Evolutionary conservation across 129 eudicot genomes (phyloP).

Genomic region (Escallonia rubra): DNA sequence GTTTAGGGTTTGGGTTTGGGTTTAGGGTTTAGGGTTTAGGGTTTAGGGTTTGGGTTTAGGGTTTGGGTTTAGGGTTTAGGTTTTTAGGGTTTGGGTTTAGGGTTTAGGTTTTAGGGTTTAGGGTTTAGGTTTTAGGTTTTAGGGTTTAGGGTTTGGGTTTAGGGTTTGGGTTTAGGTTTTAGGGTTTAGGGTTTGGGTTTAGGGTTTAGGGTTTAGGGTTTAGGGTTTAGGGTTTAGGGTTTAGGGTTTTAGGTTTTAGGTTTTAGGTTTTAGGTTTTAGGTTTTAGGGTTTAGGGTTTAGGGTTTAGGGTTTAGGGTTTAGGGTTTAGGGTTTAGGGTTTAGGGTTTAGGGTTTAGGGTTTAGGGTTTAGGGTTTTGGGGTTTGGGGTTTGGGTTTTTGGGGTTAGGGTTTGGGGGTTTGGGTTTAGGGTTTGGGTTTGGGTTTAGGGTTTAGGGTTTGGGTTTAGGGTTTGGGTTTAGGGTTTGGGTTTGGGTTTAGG

Average conservation of each 20-base stretch:
- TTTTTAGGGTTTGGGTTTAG: conserved; percentile 30
- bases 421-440: conserved; percentile 17
- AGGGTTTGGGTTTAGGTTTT: conserved; percentile 17
- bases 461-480: conserved; percentile 25
- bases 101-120: conserved; percentile 29
- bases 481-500: conserved; percentile 23
- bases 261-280: too few species aligned
- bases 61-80: conserved; percentile 21
- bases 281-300: conserved; percentile 20
- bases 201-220: conserved; percentile 32
- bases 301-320: conserved; percentile 21
- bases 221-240: conserved; percentile 29
- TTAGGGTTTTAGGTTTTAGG: conserved; percentile 15
- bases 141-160: conserved; percentile 25
- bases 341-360: conserved; percentile 21
- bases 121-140: conserved; percentile 24
- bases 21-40: conserved; percentile 30
- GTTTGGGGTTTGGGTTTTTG: conserved; percentile 16
- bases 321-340: conserved; percentile 16
- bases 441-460: conserved; percentile 20
- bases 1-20: conserved; percentile 11
- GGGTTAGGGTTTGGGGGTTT: conserved; percentile 17
- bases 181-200: conserved; percentile 24
- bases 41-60: conserved; percentile 27
- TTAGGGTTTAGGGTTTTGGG: conserved; percentile 10